Evolutionary conservation across 192 early-diverging fungal genomes (phyloP).

Genomic region (Chytriomyces confervae): DNA sequence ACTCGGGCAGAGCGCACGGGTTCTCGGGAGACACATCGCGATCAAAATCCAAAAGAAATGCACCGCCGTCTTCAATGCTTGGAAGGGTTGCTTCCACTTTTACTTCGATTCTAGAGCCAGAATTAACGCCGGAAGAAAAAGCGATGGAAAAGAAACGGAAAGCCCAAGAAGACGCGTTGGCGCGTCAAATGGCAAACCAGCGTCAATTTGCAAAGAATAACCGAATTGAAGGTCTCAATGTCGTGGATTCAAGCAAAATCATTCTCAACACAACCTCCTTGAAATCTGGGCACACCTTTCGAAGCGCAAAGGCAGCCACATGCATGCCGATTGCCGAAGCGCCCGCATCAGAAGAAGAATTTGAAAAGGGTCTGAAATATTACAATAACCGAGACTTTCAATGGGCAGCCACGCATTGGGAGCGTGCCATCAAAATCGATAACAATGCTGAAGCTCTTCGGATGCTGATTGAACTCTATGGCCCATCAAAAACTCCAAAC

Average conservation of each 20-base stretch:
- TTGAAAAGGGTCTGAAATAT: not conserved
- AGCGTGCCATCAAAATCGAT: slow-evolving; percentile 27
- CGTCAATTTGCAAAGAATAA: slow-evolving; percentile 10
- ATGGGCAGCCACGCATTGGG: slow-evolving; percentile 13
- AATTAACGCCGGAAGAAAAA: slow-evolving; percentile 18
- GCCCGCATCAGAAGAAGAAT: slow-evolving; percentile 16
- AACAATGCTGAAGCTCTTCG: slow-evolving; percentile 35
- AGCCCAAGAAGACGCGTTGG: slow-evolving; percentile 9
- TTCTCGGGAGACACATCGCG: too few relatives aligned
- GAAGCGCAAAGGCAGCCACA: not conserved
- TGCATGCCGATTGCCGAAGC: not conserved
- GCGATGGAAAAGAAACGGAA: slow-evolving; percentile 15
- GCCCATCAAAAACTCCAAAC: slow-evolving; percentile 17
- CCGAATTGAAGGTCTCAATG: not conserved
- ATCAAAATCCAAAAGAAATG: not conserved
- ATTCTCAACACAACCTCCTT: not conserved
- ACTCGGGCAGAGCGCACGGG: too few relatives aligned
- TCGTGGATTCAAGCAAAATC: not conserved
- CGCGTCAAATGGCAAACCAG: slow-evolving; percentile 25
- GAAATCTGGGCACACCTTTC: not conserved
- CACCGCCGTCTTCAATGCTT: not conserved
- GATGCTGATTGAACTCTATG: slow-evolving; percentile 24
- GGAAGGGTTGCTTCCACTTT: slow-evolving; percentile 5
- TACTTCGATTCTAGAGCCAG: slow-evolving; percentile 23
- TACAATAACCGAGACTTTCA: slow-evolving; percentile 5